A percentile compares a stretch with the other conserved stretches of the same genome.
These are phyloP conservation scores for Ramaria sp. DNA, from an alignment of 768 basidiomycete genomes.

Conservation along the genomic window DNA sequence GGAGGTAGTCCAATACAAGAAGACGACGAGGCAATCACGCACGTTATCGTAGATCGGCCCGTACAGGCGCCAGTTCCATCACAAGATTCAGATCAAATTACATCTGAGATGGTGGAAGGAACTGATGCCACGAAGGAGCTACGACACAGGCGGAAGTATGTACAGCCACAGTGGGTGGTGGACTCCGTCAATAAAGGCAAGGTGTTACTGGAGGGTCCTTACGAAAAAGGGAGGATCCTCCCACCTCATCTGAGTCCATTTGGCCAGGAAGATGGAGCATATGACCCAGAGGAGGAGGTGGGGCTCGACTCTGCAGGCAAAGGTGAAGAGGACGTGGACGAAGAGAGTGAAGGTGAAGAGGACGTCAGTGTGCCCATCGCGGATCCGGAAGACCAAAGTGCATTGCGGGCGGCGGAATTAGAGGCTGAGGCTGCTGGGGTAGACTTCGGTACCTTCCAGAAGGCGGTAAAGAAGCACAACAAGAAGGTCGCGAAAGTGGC, in stretches of 20 bases:
- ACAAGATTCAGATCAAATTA: constrained; percentile 5
- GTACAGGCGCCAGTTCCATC: constrained; percentile 19
- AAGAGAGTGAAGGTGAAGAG: constrained; percentile 22
- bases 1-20: constrained; percentile 73
- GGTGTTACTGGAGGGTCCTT: constrained; percentile 75
- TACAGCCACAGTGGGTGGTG: constrained; percentile 97
- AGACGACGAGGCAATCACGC: constrained; percentile 77
- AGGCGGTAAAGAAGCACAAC: constrained; percentile 51
- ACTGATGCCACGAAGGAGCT: constrained; percentile 48
- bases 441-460: constrained; percentile 70
- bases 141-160: constrained; percentile 63
- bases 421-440: constrained; percentile 84
- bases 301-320: constrained; percentile 21
- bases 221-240: constrained; percentile 73
- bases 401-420: constrained; percentile 78
- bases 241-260: constrained; percentile 97
- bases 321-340: constrained; percentile 21
- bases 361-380: constrained; percentile 18
- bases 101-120: constrained; percentile 28
- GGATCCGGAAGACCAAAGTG: constrained; percentile 45
- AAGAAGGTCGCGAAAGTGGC: constrained; percentile 30
- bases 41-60: constrained; percentile 91
- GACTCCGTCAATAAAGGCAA: constrained; percentile 88
- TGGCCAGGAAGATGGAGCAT: constrained; percentile 68
- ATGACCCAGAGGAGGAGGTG: constrained; percentile 45